phyloP scores from a whole-genome alignment of 768 basidiomycete species.

The Suillus decipiens region DNA sequence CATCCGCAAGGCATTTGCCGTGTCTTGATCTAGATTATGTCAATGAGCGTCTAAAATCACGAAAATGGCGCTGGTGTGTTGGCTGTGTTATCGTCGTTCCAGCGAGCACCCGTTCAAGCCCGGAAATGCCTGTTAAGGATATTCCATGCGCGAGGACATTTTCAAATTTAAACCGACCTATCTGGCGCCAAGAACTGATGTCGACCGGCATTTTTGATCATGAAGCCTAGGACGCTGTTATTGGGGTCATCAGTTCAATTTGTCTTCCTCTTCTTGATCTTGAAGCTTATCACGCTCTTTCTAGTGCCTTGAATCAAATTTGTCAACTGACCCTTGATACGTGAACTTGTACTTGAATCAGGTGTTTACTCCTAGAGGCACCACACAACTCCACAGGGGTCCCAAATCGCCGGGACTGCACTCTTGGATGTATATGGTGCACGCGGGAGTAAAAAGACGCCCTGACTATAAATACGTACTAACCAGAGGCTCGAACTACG shows the following conservation, averaged over 20 bases:
- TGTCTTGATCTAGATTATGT: background rate
- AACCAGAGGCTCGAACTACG: background rate
- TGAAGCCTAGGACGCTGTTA: background rate
- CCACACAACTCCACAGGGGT: background rate
- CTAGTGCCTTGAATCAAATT: background rate
- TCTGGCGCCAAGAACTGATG: background rate
- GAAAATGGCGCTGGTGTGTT: constrained; percentile 20
- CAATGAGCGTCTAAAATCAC: background rate
- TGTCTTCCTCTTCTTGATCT: background rate
- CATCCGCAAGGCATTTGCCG: background rate
- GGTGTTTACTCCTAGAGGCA: background rate
- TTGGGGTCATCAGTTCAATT: background rate
- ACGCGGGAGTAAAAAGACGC: background rate
- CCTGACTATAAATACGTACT: background rate
- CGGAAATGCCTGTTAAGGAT: constrained; percentile 27
- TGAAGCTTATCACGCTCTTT: background rate
- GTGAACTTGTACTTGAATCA: background rate
- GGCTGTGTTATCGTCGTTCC: constrained; percentile 26
- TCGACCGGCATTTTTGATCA: background rate
- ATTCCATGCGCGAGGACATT: constrained; percentile 15
- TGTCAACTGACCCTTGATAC: background rate
- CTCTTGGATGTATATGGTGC: background rate
- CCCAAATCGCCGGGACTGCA: background rate
- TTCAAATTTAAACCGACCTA: background rate
- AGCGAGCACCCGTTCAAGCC: constrained; percentile 21